Conservation (phyloP, 306 rosid species). For the Castanea mollissima region DNA sequence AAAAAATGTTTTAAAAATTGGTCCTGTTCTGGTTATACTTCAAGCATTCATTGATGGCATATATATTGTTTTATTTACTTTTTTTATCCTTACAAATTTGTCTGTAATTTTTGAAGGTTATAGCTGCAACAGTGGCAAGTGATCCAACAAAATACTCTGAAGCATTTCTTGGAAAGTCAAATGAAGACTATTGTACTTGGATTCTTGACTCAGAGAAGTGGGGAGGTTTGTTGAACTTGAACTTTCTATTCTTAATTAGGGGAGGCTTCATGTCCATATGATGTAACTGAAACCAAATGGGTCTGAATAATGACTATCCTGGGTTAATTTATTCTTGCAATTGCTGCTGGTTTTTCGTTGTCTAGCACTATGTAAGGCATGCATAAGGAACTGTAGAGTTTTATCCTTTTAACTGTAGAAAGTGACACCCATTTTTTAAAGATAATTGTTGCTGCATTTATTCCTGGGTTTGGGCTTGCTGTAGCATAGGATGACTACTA, state of each 20-base stretch:
- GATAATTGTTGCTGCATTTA: background rate
- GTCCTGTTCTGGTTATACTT: background rate
- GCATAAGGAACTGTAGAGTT: background rate
- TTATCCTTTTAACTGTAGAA: background rate
- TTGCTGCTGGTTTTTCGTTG: slow-evolving; percentile 9
- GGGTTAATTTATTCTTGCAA: slow-evolving; percentile 4
- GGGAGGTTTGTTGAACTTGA: slow-evolving; percentile 74
- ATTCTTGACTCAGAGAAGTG: slow-evolving; percentile 89
- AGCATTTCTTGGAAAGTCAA: slow-evolving; percentile 93
- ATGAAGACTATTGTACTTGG: slow-evolving; percentile 85
- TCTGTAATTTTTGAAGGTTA: slow-evolving; percentile 54
- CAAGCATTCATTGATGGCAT: slow-evolving; percentile 14
- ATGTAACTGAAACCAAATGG: background rate
- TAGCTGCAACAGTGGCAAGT: slow-evolving; percentile 90
- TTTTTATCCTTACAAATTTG: slow-evolving; percentile 10
- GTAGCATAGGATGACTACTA: background rate
- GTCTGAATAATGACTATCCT: background rate
- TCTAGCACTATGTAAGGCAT: slow-evolving; percentile 1
- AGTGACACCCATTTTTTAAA: background rate
- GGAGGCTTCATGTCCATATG: background rate
- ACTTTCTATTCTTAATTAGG: slow-evolving; percentile 2
- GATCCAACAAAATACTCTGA: slow-evolving; percentile 74
- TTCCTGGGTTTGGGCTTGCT: background rate
- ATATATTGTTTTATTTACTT: background rate
- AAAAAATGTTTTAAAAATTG: background rate